Percentiles rank a stretch among this genome's conserved stretches.
Conservation (phyloP, 73 alveolate species). For the Tetrahymena thermophila region DNA sequence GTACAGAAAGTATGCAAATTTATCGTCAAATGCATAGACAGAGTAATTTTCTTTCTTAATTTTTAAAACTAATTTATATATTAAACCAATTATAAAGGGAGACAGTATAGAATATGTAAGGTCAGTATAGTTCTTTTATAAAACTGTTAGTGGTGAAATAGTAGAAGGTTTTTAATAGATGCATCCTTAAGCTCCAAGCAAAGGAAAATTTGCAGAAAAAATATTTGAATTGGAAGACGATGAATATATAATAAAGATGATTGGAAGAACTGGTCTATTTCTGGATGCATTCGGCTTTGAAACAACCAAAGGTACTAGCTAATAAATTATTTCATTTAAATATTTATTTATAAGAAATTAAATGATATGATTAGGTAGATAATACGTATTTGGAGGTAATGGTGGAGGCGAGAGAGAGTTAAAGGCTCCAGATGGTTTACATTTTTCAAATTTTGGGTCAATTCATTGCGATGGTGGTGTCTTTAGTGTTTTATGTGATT, state of each 20-base stretch:
- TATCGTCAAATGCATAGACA: background rate
- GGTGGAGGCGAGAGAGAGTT: background rate
- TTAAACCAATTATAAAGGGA: background rate
- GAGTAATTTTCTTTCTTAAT: background rate
- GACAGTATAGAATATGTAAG: background rate
- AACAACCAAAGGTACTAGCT: background rate
- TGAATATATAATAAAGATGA: background rate
- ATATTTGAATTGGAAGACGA: background rate
- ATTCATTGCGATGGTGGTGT: background rate
- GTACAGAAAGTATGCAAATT: background rate
- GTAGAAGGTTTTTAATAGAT: background rate
- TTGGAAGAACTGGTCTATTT: background rate
- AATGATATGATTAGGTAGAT: background rate
- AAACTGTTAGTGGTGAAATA: background rate
- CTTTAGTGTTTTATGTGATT: background rate
- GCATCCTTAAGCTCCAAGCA: background rate
- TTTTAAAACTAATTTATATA: background rate
- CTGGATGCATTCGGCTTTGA: background rate
- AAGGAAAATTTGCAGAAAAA: background rate
- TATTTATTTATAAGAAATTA: background rate
- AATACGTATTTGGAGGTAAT: background rate
- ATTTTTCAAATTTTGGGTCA: background rate
- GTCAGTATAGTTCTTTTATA: background rate
- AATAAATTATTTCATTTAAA: background rate
- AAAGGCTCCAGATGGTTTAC: background rate